phyloP scores from a whole-genome alignment of 2,329 filamentous ascomycete species.

The Madurella fahalii region DNA sequence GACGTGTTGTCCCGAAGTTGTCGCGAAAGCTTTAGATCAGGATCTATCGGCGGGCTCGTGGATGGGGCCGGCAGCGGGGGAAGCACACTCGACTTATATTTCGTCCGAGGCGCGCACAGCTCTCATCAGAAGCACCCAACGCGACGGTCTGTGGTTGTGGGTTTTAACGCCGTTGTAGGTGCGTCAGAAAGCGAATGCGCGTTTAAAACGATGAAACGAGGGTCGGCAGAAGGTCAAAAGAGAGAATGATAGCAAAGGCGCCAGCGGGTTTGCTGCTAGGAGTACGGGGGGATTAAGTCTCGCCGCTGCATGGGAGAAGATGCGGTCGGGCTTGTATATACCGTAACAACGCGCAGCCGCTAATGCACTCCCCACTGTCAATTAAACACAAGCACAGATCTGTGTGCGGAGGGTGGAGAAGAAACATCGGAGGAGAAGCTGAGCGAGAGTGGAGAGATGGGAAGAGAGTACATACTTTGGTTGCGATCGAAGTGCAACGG shows the following conservation, averaged over 20 bases:
- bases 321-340: constrained; percentile 22
- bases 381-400: constrained; percentile 8
- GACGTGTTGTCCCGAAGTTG: background rate
- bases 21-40: background rate
- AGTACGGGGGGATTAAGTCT: background rate
- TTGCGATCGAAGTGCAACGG: constrained; percentile 2
- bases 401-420: constrained; percentile 10
- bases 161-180: background rate
- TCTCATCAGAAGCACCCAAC: background rate
- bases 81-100: background rate
- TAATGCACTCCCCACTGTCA: constrained; percentile 18
- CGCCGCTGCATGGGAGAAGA: constrained; percentile 1
- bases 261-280: background rate
- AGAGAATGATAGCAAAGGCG: constrained; percentile 17
- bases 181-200: background rate
- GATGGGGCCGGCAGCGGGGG: background rate
- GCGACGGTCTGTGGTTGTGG: background rate
- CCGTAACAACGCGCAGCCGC: constrained; percentile 13
- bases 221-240: constrained; percentile 17
- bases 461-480: constrained; percentile 8
- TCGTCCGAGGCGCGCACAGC: background rate
- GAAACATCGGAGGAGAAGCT: background rate
- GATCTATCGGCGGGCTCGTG: background rate
- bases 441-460: background rate
- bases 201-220: constrained; percentile 18